These are phyloP conservation scores for Diaporthe humulicola DNA, from an alignment of 2,329 filamentous ascomycete species.

Conservation along the genomic window DNA sequence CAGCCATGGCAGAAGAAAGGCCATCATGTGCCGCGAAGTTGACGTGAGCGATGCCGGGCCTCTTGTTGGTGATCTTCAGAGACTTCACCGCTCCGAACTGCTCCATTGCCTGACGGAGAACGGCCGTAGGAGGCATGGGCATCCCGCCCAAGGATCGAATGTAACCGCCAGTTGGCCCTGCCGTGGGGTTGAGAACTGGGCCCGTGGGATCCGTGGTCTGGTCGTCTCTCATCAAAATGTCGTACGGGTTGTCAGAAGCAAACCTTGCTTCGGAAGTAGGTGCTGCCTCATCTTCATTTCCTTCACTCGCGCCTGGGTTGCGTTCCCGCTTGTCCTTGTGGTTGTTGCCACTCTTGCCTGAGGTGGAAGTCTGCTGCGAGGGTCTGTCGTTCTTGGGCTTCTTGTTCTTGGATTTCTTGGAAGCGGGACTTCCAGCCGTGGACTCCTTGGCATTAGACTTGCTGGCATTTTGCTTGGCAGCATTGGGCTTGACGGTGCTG, in stretches of 20 bases:
- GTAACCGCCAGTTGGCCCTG: conserved; percentile 9
- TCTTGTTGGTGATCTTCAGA: neutral
- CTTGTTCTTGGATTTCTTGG: neutral
- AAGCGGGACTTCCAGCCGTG: too few species aligned
- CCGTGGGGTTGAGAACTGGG: neutral
- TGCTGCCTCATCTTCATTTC: neutral
- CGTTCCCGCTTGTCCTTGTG: neutral
- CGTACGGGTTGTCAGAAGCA: conserved; percentile 11
- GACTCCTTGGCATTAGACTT: neutral
- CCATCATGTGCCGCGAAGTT: neutral
- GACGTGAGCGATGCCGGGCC: neutral
- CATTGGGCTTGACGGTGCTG: too few species aligned
- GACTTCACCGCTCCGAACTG: conserved; percentile 11
- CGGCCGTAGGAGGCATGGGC: neutral
- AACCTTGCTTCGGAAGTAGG: neutral
- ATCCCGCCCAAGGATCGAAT: neutral
- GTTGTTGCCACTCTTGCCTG: neutral
- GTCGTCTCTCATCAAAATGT: neutral
- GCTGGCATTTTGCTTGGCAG: too few species aligned
- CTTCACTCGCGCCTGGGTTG: neutral
- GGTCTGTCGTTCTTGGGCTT: neutral
- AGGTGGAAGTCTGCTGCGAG: neutral
- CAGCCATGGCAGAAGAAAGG: neutral
- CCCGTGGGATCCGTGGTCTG: neutral
- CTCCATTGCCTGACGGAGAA: conserved; percentile 29